Conservation (phyloP, 2,329 filamentous ascomycete genomes). For the Arthroderma sp. region DNA sequence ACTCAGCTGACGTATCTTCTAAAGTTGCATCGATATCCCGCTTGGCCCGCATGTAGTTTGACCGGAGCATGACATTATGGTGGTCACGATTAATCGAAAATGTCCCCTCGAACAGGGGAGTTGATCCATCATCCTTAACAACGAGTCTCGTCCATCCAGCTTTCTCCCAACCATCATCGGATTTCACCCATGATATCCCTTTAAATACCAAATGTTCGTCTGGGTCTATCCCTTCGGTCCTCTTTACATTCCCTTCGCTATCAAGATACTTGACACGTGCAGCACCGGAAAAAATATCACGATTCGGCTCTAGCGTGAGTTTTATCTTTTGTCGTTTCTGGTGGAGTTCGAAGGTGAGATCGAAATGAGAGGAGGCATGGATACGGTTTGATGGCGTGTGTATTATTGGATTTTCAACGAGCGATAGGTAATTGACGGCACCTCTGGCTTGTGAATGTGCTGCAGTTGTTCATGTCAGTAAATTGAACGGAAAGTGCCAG, state of each 20-base stretch:
- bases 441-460: conserved; percentile 56
- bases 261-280: conserved; percentile 61
- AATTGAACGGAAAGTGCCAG: background rate
- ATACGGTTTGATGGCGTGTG: conserved; percentile 67
- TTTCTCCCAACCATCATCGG: conserved; percentile 55
- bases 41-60: conserved; percentile 60
- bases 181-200: conserved; percentile 60
- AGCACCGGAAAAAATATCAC: conserved; percentile 70
- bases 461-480: conserved; percentile 16
- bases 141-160: conserved; percentile 80
- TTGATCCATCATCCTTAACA: conserved; percentile 59
- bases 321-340: conserved; percentile 56
- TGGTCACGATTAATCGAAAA: conserved; percentile 71
- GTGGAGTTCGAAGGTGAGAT: conserved; percentile 67
- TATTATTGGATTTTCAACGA: conserved; percentile 62
- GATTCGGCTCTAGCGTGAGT: conserved; percentile 73
- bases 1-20: conserved; percentile 46
- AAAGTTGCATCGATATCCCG: conserved; percentile 58
- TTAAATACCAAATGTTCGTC: conserved; percentile 70
- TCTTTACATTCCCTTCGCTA: conserved; percentile 53
- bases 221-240: conserved; percentile 57
- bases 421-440: conserved; percentile 59
- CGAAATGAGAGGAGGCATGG: conserved; percentile 69
- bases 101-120: conserved; percentile 78
- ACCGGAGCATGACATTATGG: conserved; percentile 70